Evolutionary conservation across 345 rosid species (phyloP).

Genomic region (Eucalyptus sp.): DNA sequence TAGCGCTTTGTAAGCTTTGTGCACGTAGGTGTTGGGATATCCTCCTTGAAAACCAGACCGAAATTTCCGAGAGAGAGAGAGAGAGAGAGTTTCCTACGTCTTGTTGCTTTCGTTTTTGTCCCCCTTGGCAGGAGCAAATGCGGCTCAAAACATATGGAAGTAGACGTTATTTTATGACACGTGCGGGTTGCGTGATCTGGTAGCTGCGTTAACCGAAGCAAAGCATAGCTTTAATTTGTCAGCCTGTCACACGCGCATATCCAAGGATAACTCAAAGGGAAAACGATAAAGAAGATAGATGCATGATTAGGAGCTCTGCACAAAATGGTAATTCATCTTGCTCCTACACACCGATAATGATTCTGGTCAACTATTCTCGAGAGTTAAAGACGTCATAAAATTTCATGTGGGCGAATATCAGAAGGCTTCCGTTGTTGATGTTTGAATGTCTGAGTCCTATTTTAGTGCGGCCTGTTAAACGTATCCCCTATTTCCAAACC

Average conservation of each 20-base stretch:
- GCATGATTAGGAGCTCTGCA: neutral
- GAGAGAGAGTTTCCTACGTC: neutral
- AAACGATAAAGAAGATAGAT: neutral
- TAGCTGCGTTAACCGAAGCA: neutral
- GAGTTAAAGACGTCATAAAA: neutral
- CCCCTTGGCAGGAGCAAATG: neutral
- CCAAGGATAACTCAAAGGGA: neutral
- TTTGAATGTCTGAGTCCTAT: neutral
- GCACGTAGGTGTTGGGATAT: neutral
- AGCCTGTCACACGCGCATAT: neutral
- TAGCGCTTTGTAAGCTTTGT: accelerated
- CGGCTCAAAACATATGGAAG: neutral
- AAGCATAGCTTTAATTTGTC: neutral
- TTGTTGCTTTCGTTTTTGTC: neutral
- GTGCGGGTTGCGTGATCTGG: neutral
- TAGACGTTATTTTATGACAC: neutral
- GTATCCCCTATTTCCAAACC: neutral
- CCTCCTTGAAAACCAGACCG: neutral
- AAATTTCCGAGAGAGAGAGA: neutral
- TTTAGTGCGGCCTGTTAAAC: neutral
- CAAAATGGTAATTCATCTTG: neutral
- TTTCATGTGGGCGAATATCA: neutral
- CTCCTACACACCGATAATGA: neutral
- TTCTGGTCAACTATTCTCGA: neutral
- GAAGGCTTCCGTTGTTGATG: neutral